phyloP scores from a whole-genome alignment of 148 eudicot species.

The Silene conica region DNA sequence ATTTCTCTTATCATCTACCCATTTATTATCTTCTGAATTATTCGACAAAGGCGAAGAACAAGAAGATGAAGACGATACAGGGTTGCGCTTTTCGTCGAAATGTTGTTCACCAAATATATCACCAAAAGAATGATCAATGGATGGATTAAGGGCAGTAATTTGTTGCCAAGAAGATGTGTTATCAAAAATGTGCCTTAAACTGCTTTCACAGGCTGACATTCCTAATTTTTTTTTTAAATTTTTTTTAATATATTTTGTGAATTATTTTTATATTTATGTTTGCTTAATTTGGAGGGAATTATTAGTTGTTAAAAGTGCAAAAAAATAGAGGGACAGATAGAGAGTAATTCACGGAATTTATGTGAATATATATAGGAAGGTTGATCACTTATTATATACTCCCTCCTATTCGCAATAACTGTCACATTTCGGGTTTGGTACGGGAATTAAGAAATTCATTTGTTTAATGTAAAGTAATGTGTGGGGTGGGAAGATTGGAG shows the following conservation, averaged over 20 bases:
- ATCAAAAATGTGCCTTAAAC: slow-evolving; percentile 68
- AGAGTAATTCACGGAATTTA: slow-evolving; percentile 29
- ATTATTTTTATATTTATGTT: neutral
- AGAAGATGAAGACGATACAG: slow-evolving; percentile 11
- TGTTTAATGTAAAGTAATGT: too few species aligned
- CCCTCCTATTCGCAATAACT: too few species aligned
- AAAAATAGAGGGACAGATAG: neutral
- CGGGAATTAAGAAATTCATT: too few species aligned
- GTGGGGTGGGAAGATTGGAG: too few species aligned
- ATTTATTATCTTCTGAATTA: neutral
- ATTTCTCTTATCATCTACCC: neutral
- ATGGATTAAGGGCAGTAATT: slow-evolving; percentile 31
- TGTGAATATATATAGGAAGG: slow-evolving; percentile 27
- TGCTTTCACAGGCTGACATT: slow-evolving; percentile 73
- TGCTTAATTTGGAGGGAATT: slow-evolving; percentile 1
- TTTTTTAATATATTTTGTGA: too few species aligned
- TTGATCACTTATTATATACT: slow-evolving; percentile 14
- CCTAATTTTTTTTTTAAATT: neutral
- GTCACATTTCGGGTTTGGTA: too few species aligned
- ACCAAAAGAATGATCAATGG: slow-evolving; percentile 47
- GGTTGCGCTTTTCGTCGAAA: slow-evolving; percentile 33
- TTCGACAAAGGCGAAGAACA: slow-evolving; percentile 19
- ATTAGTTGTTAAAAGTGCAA: neutral
- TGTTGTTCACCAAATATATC: slow-evolving; percentile 65
- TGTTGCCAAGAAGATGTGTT: slow-evolving; percentile 51